Evolutionary conservation across 2,329 filamentous ascomycete species (phyloP), one percentile per base, ranked within the genome.

Genomic region (Didymella sp.): DNA sequence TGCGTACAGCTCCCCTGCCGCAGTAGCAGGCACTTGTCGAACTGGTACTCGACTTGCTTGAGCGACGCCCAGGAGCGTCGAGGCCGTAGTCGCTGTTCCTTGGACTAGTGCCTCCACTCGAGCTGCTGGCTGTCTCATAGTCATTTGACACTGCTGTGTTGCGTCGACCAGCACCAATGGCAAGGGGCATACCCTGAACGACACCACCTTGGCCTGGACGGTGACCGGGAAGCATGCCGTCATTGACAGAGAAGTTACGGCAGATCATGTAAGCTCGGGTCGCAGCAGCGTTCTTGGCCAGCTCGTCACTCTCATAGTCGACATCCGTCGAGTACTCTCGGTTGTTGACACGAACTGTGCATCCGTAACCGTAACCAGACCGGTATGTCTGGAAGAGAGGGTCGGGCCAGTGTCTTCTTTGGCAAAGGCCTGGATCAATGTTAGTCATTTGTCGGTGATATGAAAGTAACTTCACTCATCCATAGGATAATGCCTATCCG

Each of bases 221-320:
- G 77, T 86, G 69, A 66, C 83, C 72, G 72, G 80, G 86, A 62
- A 85, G 86, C 92, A 96, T 96, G 74, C 94, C 94, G 70, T 96
- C 92, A 75, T 96, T 97, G 77, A 96, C 91, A 53, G 92, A 96
- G 80, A 97, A 97, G 83, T 96, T 96, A 63, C 92, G 89, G 82
- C 94, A 97, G 66, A 97, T 95, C 87, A 96, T 94, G 79, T 96
- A 98, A 56, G 94, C 94, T 61, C 92, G 90, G 86, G 96, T 96
- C 59, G 94, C 94, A 24, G 94, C 94, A 70, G 94, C 95, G 77
- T 98, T 93, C 73, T 92, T 91, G 43, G 94, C 94, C 64, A 96
- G 83, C 45, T 85, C 82, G 74, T 94, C 90, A 61, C 89, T 90
- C 74, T 90, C 87, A 79, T 95, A 96, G 62, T 89, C 85, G 33